Conservation (phyloP, 2,329 filamentous ascomycete genomes). For the Fusarium begoniae region DNA sequence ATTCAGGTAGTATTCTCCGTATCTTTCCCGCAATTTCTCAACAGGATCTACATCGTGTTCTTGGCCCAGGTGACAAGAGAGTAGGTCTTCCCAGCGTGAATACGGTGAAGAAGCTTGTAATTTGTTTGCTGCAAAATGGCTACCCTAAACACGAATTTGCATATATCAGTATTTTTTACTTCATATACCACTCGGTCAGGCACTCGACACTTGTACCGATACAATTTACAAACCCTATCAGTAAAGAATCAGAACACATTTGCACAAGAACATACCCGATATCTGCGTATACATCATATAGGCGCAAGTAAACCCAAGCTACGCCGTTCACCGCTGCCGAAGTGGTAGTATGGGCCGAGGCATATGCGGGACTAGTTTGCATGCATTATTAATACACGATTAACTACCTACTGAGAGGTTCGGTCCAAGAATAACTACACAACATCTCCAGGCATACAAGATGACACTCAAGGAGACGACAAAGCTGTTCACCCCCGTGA, state of each 20-base stretch:
- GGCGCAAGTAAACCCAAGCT: background rate
- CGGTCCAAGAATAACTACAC: background rate
- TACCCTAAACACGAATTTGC: background rate
- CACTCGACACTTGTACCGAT: background rate
- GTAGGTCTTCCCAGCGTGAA: background rate
- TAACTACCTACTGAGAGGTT: background rate
- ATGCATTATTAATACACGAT: background rate
- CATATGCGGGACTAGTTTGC: constrained; percentile 3
- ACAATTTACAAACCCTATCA: background rate
- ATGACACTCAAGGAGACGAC: constrained; percentile 17
- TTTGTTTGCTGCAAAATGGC: too few species aligned
- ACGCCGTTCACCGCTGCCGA: background rate
- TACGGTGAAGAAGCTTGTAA: background rate
- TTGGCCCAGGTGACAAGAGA: background rate
- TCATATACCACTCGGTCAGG: background rate
- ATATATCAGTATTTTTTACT: too few species aligned
- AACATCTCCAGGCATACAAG: background rate
- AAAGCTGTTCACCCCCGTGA: constrained; percentile 54
- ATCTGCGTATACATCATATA: background rate
- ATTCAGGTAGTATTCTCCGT: background rate
- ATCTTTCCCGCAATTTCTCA: background rate
- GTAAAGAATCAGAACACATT: too few species aligned
- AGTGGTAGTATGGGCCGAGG: constrained; percentile 5
- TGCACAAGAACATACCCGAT: background rate
- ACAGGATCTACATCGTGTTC: background rate